phyloP scores from a whole-genome alignment of 73 alveolate genomes.

The Paramecium sonneborni region DNA sequence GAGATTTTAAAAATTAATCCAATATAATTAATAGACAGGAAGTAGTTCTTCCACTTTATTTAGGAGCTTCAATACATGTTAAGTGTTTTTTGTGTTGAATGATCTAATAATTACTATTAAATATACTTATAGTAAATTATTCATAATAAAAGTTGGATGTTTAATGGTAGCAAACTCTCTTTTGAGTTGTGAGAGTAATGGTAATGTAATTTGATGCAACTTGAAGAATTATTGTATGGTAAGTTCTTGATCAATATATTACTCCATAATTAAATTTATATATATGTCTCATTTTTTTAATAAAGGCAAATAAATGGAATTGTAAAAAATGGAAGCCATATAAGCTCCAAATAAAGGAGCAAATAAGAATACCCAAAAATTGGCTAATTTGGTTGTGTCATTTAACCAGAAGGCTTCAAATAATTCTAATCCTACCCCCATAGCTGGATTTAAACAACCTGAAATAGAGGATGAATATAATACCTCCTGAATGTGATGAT shows the following conservation, averaged over 20 bases:
- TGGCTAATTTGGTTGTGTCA: slow-evolving; percentile 42
- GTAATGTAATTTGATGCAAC: not conserved
- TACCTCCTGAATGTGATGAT: slow-evolving; percentile 57
- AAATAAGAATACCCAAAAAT: slow-evolving; percentile 45
- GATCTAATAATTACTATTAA: not conserved
- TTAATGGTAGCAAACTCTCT: not conserved
- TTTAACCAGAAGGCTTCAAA: slow-evolving; percentile 49
- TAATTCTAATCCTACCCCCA: slow-evolving; percentile 58
- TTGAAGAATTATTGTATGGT: slow-evolving; percentile 4
- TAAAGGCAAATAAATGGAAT: slow-evolving; percentile 39
- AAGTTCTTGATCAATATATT: slow-evolving; percentile 27
- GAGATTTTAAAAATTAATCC: not conserved
- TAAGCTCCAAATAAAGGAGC: slow-evolving; percentile 45
- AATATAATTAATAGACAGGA: not conserved
- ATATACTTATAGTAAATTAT: not conserved
- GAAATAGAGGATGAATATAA: not conserved
- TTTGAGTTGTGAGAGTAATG: not conserved
- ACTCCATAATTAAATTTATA: slow-evolving; percentile 55
- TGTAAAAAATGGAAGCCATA: slow-evolving; percentile 7
- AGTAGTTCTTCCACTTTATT: slow-evolving; percentile 32
- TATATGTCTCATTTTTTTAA: not conserved
- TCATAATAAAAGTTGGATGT: slow-evolving; percentile 28
- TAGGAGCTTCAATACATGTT: slow-evolving; percentile 41
- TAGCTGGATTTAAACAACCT: slow-evolving; percentile 53
- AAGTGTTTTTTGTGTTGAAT: slow-evolving; percentile 10